These are phyloP conservation scores for Taiozyma sp. DNA, from an alignment of 1,139 yeast species.

Conservation along the genomic window DNA sequence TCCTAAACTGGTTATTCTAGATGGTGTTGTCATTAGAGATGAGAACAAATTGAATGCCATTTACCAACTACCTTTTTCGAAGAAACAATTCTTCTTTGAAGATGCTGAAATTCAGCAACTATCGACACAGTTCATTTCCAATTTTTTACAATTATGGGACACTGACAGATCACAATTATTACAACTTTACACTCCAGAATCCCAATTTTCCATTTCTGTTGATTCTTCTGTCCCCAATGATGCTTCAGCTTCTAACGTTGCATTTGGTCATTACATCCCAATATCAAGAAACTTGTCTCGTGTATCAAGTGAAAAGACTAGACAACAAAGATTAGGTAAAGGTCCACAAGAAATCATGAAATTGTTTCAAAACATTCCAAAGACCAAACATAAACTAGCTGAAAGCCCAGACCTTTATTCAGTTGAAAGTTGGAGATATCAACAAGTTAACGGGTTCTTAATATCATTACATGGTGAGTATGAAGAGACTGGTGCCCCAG, in stretches of 20 bases:
- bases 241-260: slow-evolving; percentile 34
- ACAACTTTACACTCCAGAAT: slow-evolving; percentile 73
- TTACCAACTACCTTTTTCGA: slow-evolving; percentile 47
- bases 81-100: slow-evolving; percentile 69
- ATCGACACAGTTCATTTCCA: slow-evolving; percentile 71
- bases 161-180: slow-evolving; percentile 63
- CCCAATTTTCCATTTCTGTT: slow-evolving; percentile 74
- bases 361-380: slow-evolving; percentile 65
- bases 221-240: slow-evolving; percentile 41
- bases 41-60: slow-evolving; percentile 53
- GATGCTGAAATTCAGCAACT: slow-evolving; percentile 66
- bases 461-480: slow-evolving; percentile 82
- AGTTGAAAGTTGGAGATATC: slow-evolving; percentile 72
- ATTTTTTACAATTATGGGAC: slow-evolving; percentile 81
- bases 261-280: slow-evolving; percentile 64
- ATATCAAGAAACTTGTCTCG: slow-evolving; percentile 74
- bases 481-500: slow-evolving; percentile 60
- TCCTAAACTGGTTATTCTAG: slow-evolving; percentile 75
- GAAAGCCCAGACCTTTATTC: slow-evolving; percentile 63
- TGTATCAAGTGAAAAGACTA: slow-evolving; percentile 56
- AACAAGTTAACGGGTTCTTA: slow-evolving; percentile 71
- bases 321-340: slow-evolving; percentile 52
- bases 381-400: slow-evolving; percentile 65
- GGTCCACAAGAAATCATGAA: slow-evolving; percentile 69
- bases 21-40: slow-evolving; percentile 75